phyloP scores from a whole-genome alignment of 768 basidiomycete species.

The Panaeolus papilionaceus region DNA sequence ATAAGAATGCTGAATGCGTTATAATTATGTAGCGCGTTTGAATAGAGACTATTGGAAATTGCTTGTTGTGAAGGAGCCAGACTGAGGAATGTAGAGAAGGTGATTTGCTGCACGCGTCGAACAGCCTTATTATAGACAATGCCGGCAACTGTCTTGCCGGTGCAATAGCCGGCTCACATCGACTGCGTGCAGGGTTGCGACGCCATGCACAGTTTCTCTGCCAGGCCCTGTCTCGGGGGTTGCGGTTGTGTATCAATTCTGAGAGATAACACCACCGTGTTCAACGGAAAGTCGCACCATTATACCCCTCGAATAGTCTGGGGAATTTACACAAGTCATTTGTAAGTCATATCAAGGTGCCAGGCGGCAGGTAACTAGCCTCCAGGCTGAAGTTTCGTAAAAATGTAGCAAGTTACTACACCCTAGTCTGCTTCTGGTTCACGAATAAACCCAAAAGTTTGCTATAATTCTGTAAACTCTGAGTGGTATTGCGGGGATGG shows the following conservation, averaged over 20 bases:
- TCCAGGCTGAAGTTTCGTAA: too few species aligned
- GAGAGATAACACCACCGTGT: not conserved
- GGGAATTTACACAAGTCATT: too few species aligned
- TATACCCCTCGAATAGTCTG: not conserved
- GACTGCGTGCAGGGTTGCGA: too few species aligned
- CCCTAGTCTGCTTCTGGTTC: too few species aligned
- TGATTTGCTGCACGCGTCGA: not conserved
- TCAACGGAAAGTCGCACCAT: not conserved
- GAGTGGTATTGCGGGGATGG: not conserved
- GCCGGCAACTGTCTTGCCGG: not conserved
- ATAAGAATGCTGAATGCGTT: not conserved
- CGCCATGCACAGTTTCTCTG: too few species aligned
- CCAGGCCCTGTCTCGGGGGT: too few species aligned
- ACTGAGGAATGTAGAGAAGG: not conserved
- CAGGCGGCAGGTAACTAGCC: too few species aligned
- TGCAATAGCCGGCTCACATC: not conserved
- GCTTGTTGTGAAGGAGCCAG: not conserved
- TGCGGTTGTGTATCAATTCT: not conserved
- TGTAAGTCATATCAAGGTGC: too few species aligned
- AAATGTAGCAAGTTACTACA: too few species aligned
- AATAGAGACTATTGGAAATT: not conserved
- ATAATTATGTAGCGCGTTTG: not conserved
- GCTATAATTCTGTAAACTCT: not conserved
- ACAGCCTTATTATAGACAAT: not conserved
- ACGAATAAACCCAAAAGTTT: too few species aligned